Evolutionary conservation across 371 early-diverging fungal species (phyloP), one percentile per base, ranked within the genome.

Genomic region (Mycotypha africana): DNA sequence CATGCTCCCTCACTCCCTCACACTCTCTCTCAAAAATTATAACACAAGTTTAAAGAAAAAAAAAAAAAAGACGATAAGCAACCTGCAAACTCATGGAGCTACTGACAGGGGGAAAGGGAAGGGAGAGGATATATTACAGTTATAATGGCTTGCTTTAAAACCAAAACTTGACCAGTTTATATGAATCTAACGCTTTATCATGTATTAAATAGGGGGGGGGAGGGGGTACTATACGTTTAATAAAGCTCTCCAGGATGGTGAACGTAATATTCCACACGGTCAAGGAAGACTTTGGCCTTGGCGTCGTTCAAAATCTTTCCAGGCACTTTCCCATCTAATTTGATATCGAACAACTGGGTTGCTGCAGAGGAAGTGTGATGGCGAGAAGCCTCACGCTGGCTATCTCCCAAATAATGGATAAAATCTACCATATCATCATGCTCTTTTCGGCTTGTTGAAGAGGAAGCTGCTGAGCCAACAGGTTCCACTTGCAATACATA

Each of bases 201-300:
- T n/a, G n/a, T n/a, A n/a, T n/a, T n/a, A n/a, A n/a, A n/a, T n/a
- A n/a, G n/a, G n/a, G n/a, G n/a, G n/a, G n/a, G n/a, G n/a, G n/a
- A n/a, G n/a, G n/a, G n/a, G n/a, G n/a, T n/a, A n/a, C n/a, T n/a
- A 26, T n/a, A n/a, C n/a, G n/a, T n/a, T n/a, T n/a, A n/a, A n/a
- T n/a, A n/a, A n/a, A 74, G 47, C 54, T 70, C 69, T 26, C 43
- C 56, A 15, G 75, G 75, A 38, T 66, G 50, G 51, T 55, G 60
- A 55, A 74, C 53, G 47, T 74, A 74, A 46, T 66, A 66, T 39
- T 70, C 71, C 26, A 74, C 57, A 35, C 69, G 64, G 26, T 74
- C 71, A 51, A 74, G 62, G 56, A 74, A 70, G n/a, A 47, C 51
- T 20, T 46, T 50, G 31, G 71, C 75, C 42, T 68, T 64, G 26